These are phyloP conservation scores for Canavalia ensiformis DNA, from an alignment of 306 rosid species.

Conservation along the genomic window DNA sequence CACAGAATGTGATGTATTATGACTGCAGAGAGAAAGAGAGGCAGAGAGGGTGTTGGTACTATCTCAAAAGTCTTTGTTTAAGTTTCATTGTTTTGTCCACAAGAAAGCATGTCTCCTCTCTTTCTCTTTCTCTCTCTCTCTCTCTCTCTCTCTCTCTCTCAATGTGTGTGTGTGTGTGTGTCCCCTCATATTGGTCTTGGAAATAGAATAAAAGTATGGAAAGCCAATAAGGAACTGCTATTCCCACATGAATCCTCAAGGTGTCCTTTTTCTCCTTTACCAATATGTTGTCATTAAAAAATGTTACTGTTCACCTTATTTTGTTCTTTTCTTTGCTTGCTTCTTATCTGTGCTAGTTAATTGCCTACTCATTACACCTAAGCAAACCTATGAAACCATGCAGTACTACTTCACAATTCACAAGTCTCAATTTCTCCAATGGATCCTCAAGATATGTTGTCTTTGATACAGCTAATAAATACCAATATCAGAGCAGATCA, in stretches of 20 bases:
- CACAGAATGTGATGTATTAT: slow-evolving; percentile 60
- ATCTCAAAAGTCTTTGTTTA: slow-evolving; percentile 55
- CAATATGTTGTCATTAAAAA: slow-evolving; percentile 42
- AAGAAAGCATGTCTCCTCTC: slow-evolving; percentile 57
- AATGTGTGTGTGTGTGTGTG: slow-evolving; percentile 36
- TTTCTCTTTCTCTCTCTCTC: slow-evolving; percentile 27
- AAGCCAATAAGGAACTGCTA: slow-evolving; percentile 66
- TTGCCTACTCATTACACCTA: slow-evolving; percentile 66
- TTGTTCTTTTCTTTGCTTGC: slow-evolving; percentile 64
- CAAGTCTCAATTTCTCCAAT: slow-evolving; percentile 47
- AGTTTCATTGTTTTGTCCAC: slow-evolving; percentile 67
- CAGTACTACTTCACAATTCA: slow-evolving; percentile 48
- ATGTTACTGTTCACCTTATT: slow-evolving; percentile 41
- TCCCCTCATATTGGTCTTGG: slow-evolving; percentile 52
- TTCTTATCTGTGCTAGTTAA: slow-evolving; percentile 60
- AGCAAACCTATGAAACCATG: slow-evolving; percentile 55
- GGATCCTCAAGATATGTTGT: slow-evolving; percentile 34
- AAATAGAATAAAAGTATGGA: slow-evolving; percentile 58
- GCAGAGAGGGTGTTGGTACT: slow-evolving; percentile 45
- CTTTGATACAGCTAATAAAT: slow-evolving; percentile 45
- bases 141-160: slow-evolving; percentile 29
- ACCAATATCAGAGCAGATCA: slow-evolving; percentile 9
- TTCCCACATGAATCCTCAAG: slow-evolving; percentile 83
- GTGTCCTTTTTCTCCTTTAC: slow-evolving; percentile 57
- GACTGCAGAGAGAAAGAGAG: slow-evolving; percentile 45